Base-by-base conservation (phyloP, 2,329 filamentous ascomycete species). In the Coniochaeta sp. region DNA sequence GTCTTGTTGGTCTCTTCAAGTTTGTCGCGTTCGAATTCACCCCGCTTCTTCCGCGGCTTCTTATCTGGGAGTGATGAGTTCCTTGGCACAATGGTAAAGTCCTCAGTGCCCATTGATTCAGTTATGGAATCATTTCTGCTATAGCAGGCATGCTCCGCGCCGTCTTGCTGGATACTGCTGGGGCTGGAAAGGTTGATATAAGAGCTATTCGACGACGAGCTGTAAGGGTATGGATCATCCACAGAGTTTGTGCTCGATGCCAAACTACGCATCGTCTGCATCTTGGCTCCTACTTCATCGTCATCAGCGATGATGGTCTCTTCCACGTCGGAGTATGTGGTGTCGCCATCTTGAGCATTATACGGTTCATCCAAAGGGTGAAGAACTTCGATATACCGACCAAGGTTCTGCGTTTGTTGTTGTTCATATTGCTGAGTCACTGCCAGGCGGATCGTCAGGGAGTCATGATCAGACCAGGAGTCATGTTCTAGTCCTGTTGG, bases 1-100 rank as follows among this genome's bases (percentile, higher is more conserved):
- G 75, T 76, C 16, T 69, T 67, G 26, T 70, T 69, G 0, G 73
- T 75, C 54, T 71, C 67, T n/a, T 67, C 63, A 6, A 73, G 68
- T 17, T 66, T 62, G 16, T 66, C 61, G 7, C 67, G 63, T 1
- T 65, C 64, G 36, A 73, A 70, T 0, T 63, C 62, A 26, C 54
- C 43, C n/a, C 64, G 47, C 31, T 58, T 63, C 58, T 62, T 66
- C 19, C 61, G 16, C 8, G 24, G 14, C 47, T 52, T 52, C 26
- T 17, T 31, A 1, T 8, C 22, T 14, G 24, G 47, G 6, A 6
- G 26, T 17, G 22, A 24, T 31, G 47, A 16, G 14, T 31, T 52
- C 26, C 22, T 24, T 8, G 3, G 24, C 22, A 52, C 24, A 24
- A 12, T 2, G 16, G 19, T 12, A 8, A 1, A 24, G n/a, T 24